These are phyloP conservation scores for Stachybotrys echinatus DNA, from an alignment of 2,329 filamentous ascomycete genomes.

Conservation along the genomic window DNA sequence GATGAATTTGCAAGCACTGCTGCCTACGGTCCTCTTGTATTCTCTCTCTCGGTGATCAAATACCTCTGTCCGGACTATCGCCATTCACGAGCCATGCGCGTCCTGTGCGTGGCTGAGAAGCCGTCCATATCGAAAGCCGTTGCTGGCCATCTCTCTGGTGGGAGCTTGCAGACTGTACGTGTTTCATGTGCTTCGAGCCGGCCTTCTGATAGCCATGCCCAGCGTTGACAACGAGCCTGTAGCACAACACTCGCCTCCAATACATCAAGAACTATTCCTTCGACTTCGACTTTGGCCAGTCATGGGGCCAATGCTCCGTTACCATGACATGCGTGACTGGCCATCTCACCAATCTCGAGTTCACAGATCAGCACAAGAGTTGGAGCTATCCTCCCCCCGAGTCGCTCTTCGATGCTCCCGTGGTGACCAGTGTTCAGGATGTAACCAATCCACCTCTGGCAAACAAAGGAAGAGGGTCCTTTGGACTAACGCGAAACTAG, in stretches of 20 bases:
- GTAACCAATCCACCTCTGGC: slow-evolving; percentile 33
- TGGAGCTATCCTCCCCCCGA: slow-evolving; percentile 80
- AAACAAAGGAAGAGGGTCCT: background rate
- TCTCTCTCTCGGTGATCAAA: background rate
- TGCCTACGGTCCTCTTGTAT: too few species aligned
- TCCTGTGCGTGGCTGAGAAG: slow-evolving; percentile 59
- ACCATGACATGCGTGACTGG: slow-evolving; percentile 93
- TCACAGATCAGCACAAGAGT: slow-evolving; percentile 65
- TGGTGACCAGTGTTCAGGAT: slow-evolving; percentile 61
- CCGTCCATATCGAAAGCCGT: slow-evolving; percentile 95
- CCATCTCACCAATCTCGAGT: slow-evolving; percentile 79
- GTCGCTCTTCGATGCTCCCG: slow-evolving; percentile 74
- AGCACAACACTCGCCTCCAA: slow-evolving; percentile 65
- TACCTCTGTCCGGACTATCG: background rate
- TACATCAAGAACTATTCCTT: slow-evolving; percentile 96
- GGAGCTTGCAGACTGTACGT: slow-evolving; percentile 62
- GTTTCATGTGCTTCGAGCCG: slow-evolving; percentile 1
- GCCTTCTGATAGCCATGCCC: background rate
- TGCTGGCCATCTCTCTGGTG: slow-evolving; percentile 80
- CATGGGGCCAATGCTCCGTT: slow-evolving; percentile 77
- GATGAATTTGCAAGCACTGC: background rate
- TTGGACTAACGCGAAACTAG: slow-evolving; percentile 32
- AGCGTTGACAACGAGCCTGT: slow-evolving; percentile 12
- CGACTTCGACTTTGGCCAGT: slow-evolving; percentile 74
- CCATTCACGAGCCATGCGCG: slow-evolving; percentile 34